phyloP scores from a whole-genome alignment of 352 stramenopile species.

The Phytopythium sindhum region DNA sequence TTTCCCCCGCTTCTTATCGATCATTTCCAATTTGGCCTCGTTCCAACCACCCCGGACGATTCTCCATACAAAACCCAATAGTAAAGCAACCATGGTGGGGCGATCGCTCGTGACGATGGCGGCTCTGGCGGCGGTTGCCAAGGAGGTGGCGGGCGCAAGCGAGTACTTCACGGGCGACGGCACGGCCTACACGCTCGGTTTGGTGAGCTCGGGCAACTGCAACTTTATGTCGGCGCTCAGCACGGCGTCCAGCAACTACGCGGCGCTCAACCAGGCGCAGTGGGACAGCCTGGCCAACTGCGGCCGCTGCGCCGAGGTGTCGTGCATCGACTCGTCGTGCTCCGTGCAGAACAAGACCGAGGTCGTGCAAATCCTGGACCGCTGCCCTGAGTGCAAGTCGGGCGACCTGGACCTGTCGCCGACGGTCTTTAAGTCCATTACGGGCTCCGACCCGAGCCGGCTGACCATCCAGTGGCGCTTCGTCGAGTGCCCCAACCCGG shows the following conservation, averaged over 20 bases:
- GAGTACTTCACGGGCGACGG: slow-evolving; percentile 40
- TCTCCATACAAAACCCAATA: neutral
- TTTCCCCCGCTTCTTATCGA: neutral
- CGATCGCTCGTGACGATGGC: slow-evolving; percentile 11
- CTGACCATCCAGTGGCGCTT: slow-evolving; percentile 63
- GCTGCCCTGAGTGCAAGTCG: slow-evolving; percentile 63
- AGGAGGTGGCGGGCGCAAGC: slow-evolving; percentile 9
- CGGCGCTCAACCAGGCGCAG: slow-evolving; percentile 62
- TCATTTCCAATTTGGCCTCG: slow-evolving; percentile 19
- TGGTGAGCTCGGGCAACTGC: slow-evolving; percentile 40
- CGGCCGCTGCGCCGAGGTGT: slow-evolving; percentile 57
- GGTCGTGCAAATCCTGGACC: slow-evolving; percentile 68
- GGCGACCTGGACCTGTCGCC: slow-evolving; percentile 72
- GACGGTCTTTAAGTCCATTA: slow-evolving; percentile 65
- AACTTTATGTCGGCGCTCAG: slow-evolving; percentile 51
- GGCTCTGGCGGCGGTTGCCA: slow-evolving; percentile 8
- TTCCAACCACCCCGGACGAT: neutral
- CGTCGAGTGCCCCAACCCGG: slow-evolving; percentile 52
- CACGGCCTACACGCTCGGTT: slow-evolving; percentile 37
- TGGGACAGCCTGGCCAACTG: slow-evolving; percentile 51
- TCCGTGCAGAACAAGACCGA: slow-evolving; percentile 33
- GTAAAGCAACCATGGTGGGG: neutral
- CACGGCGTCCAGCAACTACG: slow-evolving; percentile 54
- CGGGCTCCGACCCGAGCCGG: slow-evolving; percentile 49
- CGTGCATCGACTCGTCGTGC: slow-evolving; percentile 54